A percentile compares a stretch with the other conserved stretches of the same genome.
Conservation (phyloP, 345 rosid species). For the Bruguiera sexangula region DNA sequence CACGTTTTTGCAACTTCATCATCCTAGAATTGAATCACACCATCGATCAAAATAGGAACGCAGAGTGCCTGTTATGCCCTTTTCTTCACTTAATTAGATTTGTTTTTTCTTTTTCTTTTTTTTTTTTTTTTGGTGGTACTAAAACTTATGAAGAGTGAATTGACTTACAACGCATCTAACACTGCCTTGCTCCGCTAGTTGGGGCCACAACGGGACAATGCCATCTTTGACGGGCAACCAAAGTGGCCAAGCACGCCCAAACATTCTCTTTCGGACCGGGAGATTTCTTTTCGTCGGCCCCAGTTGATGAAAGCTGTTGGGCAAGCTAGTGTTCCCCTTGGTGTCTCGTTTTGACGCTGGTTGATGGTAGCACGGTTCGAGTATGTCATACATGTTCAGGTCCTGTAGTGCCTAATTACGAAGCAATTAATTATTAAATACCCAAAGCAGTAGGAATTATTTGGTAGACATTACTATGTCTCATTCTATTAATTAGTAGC, state of each 20-base stretch:
- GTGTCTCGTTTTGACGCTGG: constrained; percentile 11
- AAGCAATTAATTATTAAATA: not conserved
- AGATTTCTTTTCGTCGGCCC: constrained; percentile 36
- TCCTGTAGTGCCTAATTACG: constrained; percentile 25
- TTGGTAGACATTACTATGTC: not conserved
- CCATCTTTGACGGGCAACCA: constrained; percentile 26
- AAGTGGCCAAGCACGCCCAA: constrained; percentile 49
- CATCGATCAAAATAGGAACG: not conserved
- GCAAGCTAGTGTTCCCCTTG: constrained; percentile 26
- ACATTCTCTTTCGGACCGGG: constrained; percentile 39
- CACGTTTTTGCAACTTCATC: constrained; percentile 44
- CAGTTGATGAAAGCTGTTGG: constrained; percentile 34
- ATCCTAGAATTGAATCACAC: constrained; percentile 10
- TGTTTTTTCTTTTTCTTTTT: not conserved
- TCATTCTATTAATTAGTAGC: no score
- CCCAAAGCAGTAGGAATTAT: not conserved
- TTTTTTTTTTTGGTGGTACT: not conserved
- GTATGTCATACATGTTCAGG: constrained; percentile 44
- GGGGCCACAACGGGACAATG: constrained; percentile 32
- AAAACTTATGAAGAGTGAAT: not conserved
- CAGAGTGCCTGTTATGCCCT: not conserved
- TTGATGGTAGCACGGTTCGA: constrained; percentile 48
- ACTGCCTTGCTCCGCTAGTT: constrained; percentile 11
- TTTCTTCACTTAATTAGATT: not conserved
- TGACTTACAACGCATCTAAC: constrained; percentile 40